These are phyloP conservation scores for Pseudohalonectria lignicola DNA, from an alignment of 2,329 filamentous ascomycete genomes.

Conservation along the genomic window DNA sequence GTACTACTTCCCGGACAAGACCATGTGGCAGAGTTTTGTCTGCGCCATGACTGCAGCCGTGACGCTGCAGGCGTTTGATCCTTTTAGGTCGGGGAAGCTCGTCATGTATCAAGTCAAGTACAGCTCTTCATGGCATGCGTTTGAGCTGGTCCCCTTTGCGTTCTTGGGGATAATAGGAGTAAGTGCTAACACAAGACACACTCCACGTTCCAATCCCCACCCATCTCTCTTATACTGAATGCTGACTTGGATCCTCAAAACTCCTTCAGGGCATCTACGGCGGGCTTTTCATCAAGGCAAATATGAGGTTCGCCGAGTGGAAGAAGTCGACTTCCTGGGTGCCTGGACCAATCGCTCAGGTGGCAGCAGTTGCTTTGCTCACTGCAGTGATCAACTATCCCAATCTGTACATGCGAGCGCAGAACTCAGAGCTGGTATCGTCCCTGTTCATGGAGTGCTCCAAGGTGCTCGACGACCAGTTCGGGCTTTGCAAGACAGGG, in stretches of 20 bases:
- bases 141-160: slow-evolving; percentile 82
- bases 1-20: slow-evolving; percentile 98
- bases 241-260: background rate
- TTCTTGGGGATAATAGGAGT: slow-evolving; percentile 75
- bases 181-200: slow-evolving; percentile 12
- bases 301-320: slow-evolving; percentile 78
- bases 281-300: slow-evolving; percentile 86
- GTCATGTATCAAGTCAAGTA: slow-evolving; percentile 95
- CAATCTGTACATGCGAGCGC: slow-evolving; percentile 91
- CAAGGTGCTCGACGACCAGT: slow-evolving; percentile 69
- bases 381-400: slow-evolving; percentile 91
- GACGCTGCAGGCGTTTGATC: slow-evolving; percentile 83
- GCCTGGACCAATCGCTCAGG: slow-evolving; percentile 67
- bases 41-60: slow-evolving; percentile 98
- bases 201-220: too few species aligned
- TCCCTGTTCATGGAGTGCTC: slow-evolving; percentile 87
- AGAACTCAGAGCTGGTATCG: slow-evolving; percentile 83
- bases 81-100: slow-evolving; percentile 89
- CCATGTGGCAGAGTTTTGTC: slow-evolving; percentile 99
- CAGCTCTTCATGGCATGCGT: slow-evolving; percentile 83
- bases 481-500: slow-evolving; percentile 83
- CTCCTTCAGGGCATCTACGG: slow-evolving; percentile 67
- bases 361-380: slow-evolving; percentile 65
- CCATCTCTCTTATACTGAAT: background rate
- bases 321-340: slow-evolving; percentile 57